A percentile compares a stretch with the other conserved stretches of the same genome.
Evolutionary conservation across 176 grass and related monocot genomes (phyloP).

Genomic region (Triticum urartu): DNA sequence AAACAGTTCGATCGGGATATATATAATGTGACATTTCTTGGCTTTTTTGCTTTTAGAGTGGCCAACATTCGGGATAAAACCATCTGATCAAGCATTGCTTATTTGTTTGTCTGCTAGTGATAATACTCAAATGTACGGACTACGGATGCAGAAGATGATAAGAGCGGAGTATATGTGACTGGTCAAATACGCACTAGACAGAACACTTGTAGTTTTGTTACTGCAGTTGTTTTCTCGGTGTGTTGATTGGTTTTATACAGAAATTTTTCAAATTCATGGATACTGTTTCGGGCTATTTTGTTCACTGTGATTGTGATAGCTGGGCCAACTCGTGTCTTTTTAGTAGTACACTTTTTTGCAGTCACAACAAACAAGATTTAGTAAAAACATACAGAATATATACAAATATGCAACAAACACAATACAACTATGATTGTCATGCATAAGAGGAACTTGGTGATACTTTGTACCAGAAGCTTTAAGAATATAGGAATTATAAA

Average conservation of each 20-base stretch:
- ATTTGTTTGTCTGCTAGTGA: not conserved
- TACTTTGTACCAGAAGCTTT: not conserved
- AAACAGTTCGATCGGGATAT: not conserved
- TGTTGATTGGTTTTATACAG: not conserved
- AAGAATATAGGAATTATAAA: not conserved
- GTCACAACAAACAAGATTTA: not conserved
- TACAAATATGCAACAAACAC: not conserved
- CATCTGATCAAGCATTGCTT: not conserved
- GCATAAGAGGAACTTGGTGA: not conserved
- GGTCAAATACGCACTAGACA: too few species aligned
- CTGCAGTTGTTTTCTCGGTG: not conserved
- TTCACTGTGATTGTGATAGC: not conserved
- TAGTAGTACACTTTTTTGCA: not conserved
- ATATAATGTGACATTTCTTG: not conserved
- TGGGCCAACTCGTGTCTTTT: not conserved
- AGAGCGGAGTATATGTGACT: not conserved
- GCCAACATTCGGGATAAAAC: slow-evolving; percentile 12
- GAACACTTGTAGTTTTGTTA: not conserved
- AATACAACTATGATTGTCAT: not conserved
- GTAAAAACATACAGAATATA: not conserved
- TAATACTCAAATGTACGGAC: not conserved
- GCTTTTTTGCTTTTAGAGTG: not conserved
- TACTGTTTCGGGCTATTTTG: not conserved
- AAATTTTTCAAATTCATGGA: not conserved
- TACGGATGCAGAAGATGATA: not conserved